Base-by-base conservation (phyloP, 331 rosid genomes). In the Telfairia occidentalis region DNA sequence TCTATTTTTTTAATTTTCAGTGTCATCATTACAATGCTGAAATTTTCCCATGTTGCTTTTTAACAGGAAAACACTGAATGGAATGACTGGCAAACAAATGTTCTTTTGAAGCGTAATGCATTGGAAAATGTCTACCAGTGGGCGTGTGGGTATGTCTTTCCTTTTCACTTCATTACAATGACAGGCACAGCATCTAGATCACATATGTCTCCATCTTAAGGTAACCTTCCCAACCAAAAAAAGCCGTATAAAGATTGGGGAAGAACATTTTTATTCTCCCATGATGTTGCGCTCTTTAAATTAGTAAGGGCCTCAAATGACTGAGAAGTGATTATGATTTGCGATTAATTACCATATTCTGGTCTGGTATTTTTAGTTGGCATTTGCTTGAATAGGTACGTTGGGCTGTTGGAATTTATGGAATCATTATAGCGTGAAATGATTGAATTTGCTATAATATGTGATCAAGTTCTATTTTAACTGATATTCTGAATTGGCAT, bases 91-190 rank as follows among this genome's bases (percentile, higher is more conserved):
- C 89, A 87, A 72, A 61, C 84, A 78, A 76, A 80, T 89, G 81
- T 89, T 38, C 70, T 95, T 74, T 82, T 89, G 34, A 86, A 83
- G 79, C 93, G 99, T 71, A 92, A 87, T 64, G 83, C 91, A 24
- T 76, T 92, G 80, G 99, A 92, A 83, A 95, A 95, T 84, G 96
- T 95, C 79, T 85, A 82, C 80, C 97, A 89, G 74, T 95, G 99
- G 99, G 97, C 89, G 11, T 95, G 99, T 77, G 99, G 99, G 99
- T 95, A 90, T 79, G 99, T 86, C 78, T 72, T 55, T 54, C 63
- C 71, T 75, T 57, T 38, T 65, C 28, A 9, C 21, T 37, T 11
- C n/a, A 35, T 64, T 19, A 23, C 35, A 10, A 38, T 52, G 23
- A 66, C 21, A n/a, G 24, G 49, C 73, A 66, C 52, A 65, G 10